Evolutionary conservation across 257 asterid genomes (phyloP).

Genomic region (Nicotiana knightiana): DNA sequence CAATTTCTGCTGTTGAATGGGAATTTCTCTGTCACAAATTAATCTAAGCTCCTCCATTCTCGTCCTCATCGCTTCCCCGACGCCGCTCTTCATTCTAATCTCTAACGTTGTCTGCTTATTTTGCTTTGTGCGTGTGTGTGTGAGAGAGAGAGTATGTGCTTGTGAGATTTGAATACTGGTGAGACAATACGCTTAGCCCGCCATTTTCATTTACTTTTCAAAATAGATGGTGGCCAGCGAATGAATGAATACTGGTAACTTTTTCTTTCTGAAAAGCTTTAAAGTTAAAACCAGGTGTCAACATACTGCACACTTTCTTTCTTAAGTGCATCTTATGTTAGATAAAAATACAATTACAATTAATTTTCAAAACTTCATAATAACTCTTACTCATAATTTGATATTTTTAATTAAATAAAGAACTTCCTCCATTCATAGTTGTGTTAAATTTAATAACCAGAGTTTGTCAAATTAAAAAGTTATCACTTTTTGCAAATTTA

Average conservation of each 20-base stretch:
- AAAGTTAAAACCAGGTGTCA: too few species aligned
- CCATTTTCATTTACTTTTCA: constrained; percentile 33
- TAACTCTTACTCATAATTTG: too few species aligned
- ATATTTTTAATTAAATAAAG: too few species aligned
- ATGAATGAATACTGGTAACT: too few species aligned
- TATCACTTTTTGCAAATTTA: too few species aligned
- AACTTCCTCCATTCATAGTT: too few species aligned
- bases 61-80: constrained; percentile 21
- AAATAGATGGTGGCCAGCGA: background rate
- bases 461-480: too few species aligned
- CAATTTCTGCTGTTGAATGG: constrained; percentile 51
- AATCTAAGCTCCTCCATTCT: constrained; percentile 57
- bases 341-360: too few species aligned
- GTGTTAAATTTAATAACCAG: too few species aligned
- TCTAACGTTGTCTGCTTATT: background rate
- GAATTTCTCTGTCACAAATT: constrained; percentile 60
- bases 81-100: constrained; percentile 40
- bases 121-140: background rate
- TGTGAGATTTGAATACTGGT: background rate
- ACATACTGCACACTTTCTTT: too few species aligned
- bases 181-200: constrained; percentile 32
- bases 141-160: background rate
- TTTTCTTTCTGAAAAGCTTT: background rate
- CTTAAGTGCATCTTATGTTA: too few species aligned
- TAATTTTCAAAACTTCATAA: too few species aligned